Evolutionary conservation across 805 yeast genomes (phyloP).

Genomic region (Wickerhamiella brachini): DNA sequence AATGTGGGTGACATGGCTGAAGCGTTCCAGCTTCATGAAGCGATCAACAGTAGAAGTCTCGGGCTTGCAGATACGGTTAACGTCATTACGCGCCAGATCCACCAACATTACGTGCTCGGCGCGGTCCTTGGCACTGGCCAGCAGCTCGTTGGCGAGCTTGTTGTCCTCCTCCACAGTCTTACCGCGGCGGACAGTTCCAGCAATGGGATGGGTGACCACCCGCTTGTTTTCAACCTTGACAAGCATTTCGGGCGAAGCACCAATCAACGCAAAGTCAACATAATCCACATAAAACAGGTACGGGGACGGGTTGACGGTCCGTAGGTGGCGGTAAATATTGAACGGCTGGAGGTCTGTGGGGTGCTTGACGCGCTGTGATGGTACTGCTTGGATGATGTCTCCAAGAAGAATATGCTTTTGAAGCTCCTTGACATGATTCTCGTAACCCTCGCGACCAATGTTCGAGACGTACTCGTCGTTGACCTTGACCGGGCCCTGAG

Average conservation of each 20-base stretch:
- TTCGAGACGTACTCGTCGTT: slow-evolving; percentile 69
- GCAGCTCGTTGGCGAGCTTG: slow-evolving; percentile 54
- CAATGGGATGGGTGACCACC: slow-evolving; percentile 91
- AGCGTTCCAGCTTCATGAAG: slow-evolving; percentile 77
- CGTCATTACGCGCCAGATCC: slow-evolving; percentile 91
- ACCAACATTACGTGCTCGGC: slow-evolving; percentile 99
- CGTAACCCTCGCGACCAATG: slow-evolving; percentile 89
- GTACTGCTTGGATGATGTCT: slow-evolving; percentile 95
- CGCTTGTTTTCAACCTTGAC: slow-evolving; percentile 73
- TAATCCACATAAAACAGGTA: slow-evolving; percentile 89
- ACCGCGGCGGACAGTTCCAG: slow-evolving; percentile 92
- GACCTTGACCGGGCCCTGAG: slow-evolving; percentile 56
- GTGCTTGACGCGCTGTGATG: slow-evolving; percentile 91
- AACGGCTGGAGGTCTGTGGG: slow-evolving; percentile 94
- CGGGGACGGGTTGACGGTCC: slow-evolving; percentile 96
- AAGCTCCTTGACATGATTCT: slow-evolving; percentile 57
- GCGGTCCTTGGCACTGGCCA: slow-evolving; percentile 73
- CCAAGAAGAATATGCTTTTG: slow-evolving; percentile 78
- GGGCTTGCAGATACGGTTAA: slow-evolving; percentile 90
- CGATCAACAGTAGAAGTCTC: slow-evolving; percentile 73
- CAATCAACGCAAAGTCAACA: slow-evolving; percentile 83
- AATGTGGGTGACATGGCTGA: slow-evolving; percentile 93
- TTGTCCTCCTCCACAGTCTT: slow-evolving; percentile 87
- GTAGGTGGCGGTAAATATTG: slow-evolving; percentile 83
- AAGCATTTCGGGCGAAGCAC: slow-evolving; percentile 92